A percentile compares a stretch with the other conserved stretches of the same genome.
phyloP scores from a whole-genome alignment of 2,329 filamentous ascomycete genomes.

The Huntiella moniliformis region DNA sequence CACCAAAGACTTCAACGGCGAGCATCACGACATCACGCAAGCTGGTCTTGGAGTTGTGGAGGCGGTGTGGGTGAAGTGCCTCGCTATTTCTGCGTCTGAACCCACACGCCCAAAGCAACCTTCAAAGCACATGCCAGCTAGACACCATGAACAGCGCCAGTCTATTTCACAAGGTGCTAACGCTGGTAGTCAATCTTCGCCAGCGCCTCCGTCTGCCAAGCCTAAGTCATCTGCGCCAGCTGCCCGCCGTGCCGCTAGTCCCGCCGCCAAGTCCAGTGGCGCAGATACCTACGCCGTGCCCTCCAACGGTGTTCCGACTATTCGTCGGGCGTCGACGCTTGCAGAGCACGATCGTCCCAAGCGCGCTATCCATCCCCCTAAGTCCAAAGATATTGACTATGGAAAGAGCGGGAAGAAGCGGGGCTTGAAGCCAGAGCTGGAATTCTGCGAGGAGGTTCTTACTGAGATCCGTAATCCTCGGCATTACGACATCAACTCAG shows the following conservation, averaged over 20 bases:
- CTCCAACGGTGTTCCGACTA: conserved; percentile 59
- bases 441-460: conserved; percentile 71
- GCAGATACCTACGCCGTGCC: conserved; percentile 50
- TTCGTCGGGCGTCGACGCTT: conserved; percentile 67
- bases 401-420: conserved; percentile 61
- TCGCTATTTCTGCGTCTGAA: conserved; percentile 30
- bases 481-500: conserved; percentile 46
- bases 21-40: conserved; percentile 51
- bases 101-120: conserved; percentile 32
- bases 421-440: conserved; percentile 74
- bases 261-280: conserved; percentile 27
- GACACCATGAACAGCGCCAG: conserved; percentile 27
- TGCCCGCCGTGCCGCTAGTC: conserved; percentile 22
- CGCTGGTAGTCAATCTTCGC: not conserved
- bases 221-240: conserved; percentile 16
- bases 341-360: conserved; percentile 67
- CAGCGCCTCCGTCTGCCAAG: conserved; percentile 18
- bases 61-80: conserved; percentile 28
- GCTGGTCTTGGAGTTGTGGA: conserved; percentile 37
- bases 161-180: conserved; percentile 16
- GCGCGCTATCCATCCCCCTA: conserved; percentile 81
- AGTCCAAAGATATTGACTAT: conserved; percentile 81
- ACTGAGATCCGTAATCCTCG: conserved; percentile 60
- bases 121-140: conserved; percentile 25
- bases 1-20: conserved; percentile 64